These are phyloP conservation scores for Erigeron philadelphicus DNA, from an alignment of 140 eudicot species.

Conservation along the genomic window DNA sequence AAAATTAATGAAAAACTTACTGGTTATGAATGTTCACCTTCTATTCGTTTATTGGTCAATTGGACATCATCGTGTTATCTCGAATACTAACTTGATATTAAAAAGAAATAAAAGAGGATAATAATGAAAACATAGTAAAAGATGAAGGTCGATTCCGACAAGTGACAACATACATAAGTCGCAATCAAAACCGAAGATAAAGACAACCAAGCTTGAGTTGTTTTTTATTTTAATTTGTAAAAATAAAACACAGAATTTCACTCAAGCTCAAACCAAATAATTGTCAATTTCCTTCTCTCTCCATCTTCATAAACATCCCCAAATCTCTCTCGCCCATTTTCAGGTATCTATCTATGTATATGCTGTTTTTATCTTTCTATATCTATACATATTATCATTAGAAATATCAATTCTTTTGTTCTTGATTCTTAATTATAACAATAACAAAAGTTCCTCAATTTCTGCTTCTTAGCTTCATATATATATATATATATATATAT, in stretches of 20 bases:
- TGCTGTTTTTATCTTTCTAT: neutral
- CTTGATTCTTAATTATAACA: conserved; percentile 3
- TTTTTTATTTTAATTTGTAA: neutral
- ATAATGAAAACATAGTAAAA: conserved; percentile 1
- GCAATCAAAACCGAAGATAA: conserved; percentile 10
- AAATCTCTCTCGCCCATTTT: conserved; percentile 40
- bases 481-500: too few species aligned
- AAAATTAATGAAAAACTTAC: too few species aligned
- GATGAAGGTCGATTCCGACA: conserved; percentile 21
- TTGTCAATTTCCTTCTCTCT: conserved; percentile 26
- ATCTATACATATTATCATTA: neutral
- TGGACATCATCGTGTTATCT: too few species aligned
- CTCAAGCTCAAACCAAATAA: conserved; percentile 30
- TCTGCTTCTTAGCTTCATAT: conserved; percentile 9
- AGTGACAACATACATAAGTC: conserved; percentile 11
- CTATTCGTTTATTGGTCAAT: neutral
- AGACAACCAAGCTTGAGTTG: conserved; percentile 19
- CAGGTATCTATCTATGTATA: conserved; percentile 26
- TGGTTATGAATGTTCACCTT: too few species aligned
- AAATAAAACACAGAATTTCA: conserved; percentile 15
- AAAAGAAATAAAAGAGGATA: conserved; percentile 20
- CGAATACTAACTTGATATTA: too few species aligned
- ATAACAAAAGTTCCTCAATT: conserved; percentile 12
- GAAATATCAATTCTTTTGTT: neutral
- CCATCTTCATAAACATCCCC: conserved; percentile 17